Percentiles rank a stretch among this genome's conserved stretches.
Evolutionary conservation across 2,329 filamentous ascomycete species (phyloP).

Genomic region (Colletotrichum lini): DNA sequence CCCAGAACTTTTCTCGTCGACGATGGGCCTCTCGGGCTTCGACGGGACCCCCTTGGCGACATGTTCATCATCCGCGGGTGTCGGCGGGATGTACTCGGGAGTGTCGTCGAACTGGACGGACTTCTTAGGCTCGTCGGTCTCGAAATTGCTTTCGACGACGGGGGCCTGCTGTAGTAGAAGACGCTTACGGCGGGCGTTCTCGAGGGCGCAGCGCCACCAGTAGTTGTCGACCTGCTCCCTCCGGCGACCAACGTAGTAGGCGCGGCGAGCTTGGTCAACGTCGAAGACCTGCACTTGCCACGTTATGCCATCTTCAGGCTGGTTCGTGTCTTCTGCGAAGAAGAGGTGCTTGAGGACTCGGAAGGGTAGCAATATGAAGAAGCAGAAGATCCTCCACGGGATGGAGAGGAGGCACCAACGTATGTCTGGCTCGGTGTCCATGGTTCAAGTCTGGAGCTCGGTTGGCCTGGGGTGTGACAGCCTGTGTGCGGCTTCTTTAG

Average conservation of each 20-base stretch:
- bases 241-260: not conserved
- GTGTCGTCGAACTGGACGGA: not conserved
- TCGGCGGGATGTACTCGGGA: not conserved
- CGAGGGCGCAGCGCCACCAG: not conserved
- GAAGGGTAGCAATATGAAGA: not conserved
- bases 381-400: not conserved
- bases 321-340: not conserved
- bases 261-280: not conserved
- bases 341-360: not conserved
- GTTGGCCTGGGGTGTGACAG: not conserved
- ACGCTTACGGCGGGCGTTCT: not conserved
- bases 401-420: not conserved
- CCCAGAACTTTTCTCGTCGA: no score
- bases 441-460: not conserved
- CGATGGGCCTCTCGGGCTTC: not conserved
- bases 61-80: not conserved
- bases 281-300: not conserved
- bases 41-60: not conserved
- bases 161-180: not conserved
- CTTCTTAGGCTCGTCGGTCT: not conserved
- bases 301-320: not conserved
- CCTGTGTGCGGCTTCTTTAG: not conserved
- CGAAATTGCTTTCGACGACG: no score
- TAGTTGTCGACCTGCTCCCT: not conserved
- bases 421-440: not conserved